Evolutionary conservation across 2,329 filamentous ascomycete species (phyloP), one percentile per base, ranked within the genome.

Genomic region (Alternaria triticina): DNA sequence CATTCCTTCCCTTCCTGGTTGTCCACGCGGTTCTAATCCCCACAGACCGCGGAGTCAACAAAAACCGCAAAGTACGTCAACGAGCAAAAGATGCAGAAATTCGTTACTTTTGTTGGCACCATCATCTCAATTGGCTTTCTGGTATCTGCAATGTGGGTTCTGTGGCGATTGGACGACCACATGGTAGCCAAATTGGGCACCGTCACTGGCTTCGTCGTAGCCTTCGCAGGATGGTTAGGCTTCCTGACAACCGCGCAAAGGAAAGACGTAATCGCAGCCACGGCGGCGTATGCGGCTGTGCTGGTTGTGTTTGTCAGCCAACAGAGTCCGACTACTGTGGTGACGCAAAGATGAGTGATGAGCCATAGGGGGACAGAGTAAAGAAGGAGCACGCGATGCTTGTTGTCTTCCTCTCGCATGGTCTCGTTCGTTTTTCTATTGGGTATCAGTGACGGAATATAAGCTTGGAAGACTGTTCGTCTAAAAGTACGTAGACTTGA

Each of bases 201-300:
- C 0, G 15, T 40, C 1, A 40, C 33, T 0, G 33, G 15, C 0
- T 40, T 40, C 1, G 33, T 40, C 0, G 15, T 40, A 4, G 15
- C 33, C 0, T 40, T 40, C 1, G 33, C 33, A 0, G 33, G 15
- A 0, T 40, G 33, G 33, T 0, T 40, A 3, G 33, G 33, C 0
- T 40, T 40, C 15, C 1, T 40, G 15, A 40, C 33, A 3, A 36
- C 33, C 4, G 15, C 15, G 8, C 33, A 40, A 40, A 40, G 33
- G 9, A 40, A 40, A 2, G 33, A 40, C 2, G 15, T 40, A 8
- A 40, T 40, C 0, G 33, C 33, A 3, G 33, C 33, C 3, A 40
- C 33, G 2, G 33, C 33, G 0, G 33, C 33, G 2, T 40, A 40
- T 17, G 15, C 33, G 2, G 33, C 33, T 2, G 33, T 40, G 0